phyloP scores from a whole-genome alignment of 306 rosid species.

The Cicer pinnatifidum region DNA sequence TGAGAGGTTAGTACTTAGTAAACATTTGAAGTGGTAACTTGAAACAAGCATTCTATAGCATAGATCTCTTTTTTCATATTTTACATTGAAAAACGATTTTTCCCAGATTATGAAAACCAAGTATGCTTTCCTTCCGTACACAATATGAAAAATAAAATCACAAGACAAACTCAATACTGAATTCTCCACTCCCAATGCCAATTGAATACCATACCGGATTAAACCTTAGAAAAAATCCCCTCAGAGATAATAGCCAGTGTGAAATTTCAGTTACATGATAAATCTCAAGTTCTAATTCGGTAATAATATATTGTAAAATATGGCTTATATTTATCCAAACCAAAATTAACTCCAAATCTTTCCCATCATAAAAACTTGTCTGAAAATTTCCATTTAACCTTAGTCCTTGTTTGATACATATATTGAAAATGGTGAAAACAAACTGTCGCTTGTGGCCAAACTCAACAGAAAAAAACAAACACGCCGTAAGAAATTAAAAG shows the following conservation, averaged over 20 bases:
- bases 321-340: conserved; percentile 27
- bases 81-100: conserved; percentile 10
- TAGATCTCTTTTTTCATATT: not conserved
- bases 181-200: not conserved
- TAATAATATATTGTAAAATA: conserved; percentile 7
- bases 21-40: not conserved
- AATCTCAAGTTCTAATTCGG: not conserved
- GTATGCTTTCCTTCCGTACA: conserved; percentile 7
- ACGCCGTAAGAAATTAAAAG: not conserved
- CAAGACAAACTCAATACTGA: conserved; percentile 26
- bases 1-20: not conserved
- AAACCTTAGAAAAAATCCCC: conserved; percentile 5
- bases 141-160: conserved; percentile 1
- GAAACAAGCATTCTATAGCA: conserved; percentile 31
- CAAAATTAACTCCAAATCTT: conserved; percentile 25
- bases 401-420: not conserved
- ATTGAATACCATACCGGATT: not conserved
- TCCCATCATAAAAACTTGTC: conserved; percentile 9
- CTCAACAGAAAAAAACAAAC: not conserved
- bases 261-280: conserved; percentile 20
- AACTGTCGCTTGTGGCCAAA: not conserved
- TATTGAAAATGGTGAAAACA: not conserved
- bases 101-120: not conserved
- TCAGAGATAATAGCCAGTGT: not conserved
- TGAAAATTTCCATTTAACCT: conserved; percentile 8